phyloP scores from a whole-genome alignment of 192 early-diverging fungal genomes.

The Mortierella claussenii region DNA sequence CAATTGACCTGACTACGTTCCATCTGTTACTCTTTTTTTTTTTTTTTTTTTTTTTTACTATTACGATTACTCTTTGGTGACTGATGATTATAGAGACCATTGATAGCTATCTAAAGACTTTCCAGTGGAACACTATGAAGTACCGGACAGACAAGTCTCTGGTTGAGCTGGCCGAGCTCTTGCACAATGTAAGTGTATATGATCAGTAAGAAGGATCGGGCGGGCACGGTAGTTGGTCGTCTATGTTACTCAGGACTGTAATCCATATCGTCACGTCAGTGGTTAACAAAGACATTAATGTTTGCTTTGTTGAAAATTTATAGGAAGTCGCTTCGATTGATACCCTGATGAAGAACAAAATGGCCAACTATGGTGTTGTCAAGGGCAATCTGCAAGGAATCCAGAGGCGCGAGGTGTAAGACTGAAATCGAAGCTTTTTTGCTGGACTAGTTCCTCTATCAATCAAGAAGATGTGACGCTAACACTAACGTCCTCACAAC shows the following conservation, averaged over 20 bases:
- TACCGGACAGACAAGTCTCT: constrained; percentile 95
- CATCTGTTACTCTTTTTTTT: constrained; percentile 8
- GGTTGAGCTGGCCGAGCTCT: constrained; percentile 81
- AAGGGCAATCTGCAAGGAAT: constrained; percentile 85
- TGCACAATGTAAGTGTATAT: constrained; percentile 71
- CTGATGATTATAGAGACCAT: no score
- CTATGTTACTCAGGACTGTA: no score
- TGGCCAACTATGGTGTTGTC: constrained; percentile 85
- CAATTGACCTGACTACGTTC: not conserved
- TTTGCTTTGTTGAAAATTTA: not conserved
- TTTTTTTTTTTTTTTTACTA: constrained; percentile 11
- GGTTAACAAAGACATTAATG: no score
- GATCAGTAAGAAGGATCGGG: no score
- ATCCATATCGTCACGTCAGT: no score
- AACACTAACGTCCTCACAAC: not conserved
- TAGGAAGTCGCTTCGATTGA: constrained; percentile 93
- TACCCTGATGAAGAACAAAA: constrained; percentile 88
- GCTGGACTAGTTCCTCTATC: no score
- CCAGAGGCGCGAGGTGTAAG: constrained; percentile 85
- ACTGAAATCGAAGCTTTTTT: not conserved
- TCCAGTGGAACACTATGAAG: constrained; percentile 97
- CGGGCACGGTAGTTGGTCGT: no score
- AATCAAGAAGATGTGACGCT: no score
- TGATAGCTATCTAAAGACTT: constrained; percentile 87
- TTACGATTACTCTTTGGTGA: no score